phyloP scores from a whole-genome alignment of 2,329 filamentous ascomycete genomes.

The Metarhizium brunneum region DNA sequence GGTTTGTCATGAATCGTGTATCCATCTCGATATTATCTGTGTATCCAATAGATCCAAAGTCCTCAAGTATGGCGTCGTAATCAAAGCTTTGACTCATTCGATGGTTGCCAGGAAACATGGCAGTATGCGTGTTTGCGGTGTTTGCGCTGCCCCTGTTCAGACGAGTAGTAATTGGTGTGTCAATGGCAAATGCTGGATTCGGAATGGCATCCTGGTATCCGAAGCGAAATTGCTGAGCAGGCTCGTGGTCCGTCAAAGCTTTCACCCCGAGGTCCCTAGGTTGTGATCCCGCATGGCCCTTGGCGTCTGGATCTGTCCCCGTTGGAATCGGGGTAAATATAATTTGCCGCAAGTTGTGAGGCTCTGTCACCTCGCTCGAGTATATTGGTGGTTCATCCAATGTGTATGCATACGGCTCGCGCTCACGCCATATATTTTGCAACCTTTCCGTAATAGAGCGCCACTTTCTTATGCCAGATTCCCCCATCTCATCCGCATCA shows the following conservation, averaged over 20 bases:
- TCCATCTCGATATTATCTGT: conserved; percentile 42
- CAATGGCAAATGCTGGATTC: neutral
- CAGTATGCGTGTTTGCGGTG: neutral
- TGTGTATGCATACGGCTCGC: neutral
- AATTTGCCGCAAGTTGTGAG: neutral
- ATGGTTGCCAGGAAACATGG: neutral
- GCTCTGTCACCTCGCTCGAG: neutral
- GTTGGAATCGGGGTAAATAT: neutral
- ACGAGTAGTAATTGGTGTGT: neutral
- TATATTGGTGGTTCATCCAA: conserved; percentile 13
- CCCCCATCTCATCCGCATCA: conserved; percentile 18
- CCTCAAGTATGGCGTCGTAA: conserved; percentile 43
- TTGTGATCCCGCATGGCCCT: neutral
- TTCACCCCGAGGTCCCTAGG: neutral
- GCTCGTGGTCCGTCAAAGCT: neutral
- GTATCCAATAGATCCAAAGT: conserved; percentile 41
- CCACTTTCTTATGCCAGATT: conserved; percentile 25
- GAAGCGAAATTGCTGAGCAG: neutral
- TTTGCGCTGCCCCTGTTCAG: neutral
- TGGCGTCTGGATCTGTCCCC: neutral
- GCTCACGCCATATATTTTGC: conserved; percentile 8
- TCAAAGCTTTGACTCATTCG: conserved; percentile 24
- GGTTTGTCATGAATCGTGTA: conserved; percentile 56
- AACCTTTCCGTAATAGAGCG: conserved; percentile 17
- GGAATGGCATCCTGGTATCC: neutral